Conservation (phyloP, 352 stramenopile species). For the Globisporangium recalcitrans region DNA sequence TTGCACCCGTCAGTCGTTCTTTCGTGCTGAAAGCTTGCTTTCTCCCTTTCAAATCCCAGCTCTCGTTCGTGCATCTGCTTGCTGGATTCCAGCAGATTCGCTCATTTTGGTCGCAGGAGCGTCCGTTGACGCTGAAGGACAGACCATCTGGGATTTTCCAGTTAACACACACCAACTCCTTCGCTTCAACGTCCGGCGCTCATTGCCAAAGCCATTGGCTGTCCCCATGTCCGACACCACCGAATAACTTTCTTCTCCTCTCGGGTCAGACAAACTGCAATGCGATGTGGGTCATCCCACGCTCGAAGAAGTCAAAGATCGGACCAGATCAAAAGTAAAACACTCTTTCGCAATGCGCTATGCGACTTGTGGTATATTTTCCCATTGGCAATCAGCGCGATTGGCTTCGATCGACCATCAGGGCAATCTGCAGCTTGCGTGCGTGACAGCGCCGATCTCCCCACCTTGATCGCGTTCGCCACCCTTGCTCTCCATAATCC, state of each 20-base stretch:
- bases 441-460: too few species aligned
- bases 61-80: neutral
- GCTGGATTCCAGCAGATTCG: neutral
- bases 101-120: neutral
- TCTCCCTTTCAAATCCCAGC: neutral
- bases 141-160: neutral
- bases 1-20: neutral
- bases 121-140: neutral
- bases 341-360: too few species aligned
- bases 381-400: too few species aligned
- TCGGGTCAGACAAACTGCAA: neutral
- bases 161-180: neutral
- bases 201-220: neutral
- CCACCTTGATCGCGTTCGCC: too few species aligned
- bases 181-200: neutral
- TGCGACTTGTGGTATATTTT: too few species aligned
- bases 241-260: neutral
- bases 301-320: neutral
- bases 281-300: neutral
- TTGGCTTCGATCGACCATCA: too few species aligned
- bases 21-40: neutral
- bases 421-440: too few species aligned
- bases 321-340: neutral
- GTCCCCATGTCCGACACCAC: neutral
- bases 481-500: too few species aligned